Conservation (phyloP, 495 filamentous ascomycete species). For the Tuber indicum region DNA sequence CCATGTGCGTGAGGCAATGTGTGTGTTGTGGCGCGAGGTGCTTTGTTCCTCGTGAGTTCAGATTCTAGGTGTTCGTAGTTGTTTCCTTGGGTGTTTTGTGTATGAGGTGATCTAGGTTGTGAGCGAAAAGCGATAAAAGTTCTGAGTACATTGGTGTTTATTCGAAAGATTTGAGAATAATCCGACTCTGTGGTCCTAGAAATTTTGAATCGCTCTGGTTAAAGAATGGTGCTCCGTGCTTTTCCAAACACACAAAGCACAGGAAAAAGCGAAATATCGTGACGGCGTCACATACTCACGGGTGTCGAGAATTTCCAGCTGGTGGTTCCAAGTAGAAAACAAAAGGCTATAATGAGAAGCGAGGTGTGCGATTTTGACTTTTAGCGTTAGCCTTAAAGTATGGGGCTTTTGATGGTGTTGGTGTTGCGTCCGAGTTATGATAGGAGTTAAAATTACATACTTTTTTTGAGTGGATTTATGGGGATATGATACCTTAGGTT, state of each 20-base stretch:
- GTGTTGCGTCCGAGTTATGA: too few relatives aligned
- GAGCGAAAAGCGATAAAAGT: not conserved
- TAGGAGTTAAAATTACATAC: too few relatives aligned
- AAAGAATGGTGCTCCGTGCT: not conserved
- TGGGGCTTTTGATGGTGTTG: not conserved
- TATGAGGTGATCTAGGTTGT: not conserved
- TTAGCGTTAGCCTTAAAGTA: not conserved
- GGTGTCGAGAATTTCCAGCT: not conserved
- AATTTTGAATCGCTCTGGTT: not conserved
- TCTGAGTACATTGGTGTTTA: not conserved
- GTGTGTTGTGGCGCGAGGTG: not conserved
- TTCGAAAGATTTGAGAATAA: not conserved
- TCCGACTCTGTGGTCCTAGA: not conserved
- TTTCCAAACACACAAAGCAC: not conserved
- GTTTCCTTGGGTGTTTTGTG: not conserved
- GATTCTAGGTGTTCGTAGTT: not conserved
- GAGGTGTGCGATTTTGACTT: not conserved
- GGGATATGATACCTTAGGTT: too few relatives aligned
- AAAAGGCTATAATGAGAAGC: not conserved
- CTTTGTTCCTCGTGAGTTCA: not conserved
- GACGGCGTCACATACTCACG: not conserved
- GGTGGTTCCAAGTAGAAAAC: not conserved
- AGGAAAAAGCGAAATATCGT: not conserved
- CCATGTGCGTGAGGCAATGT: not conserved
- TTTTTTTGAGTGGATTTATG: too few relatives aligned